phyloP scores from a whole-genome alignment of 1,284 basidiomycete species.

The Austroboletus rostrupii region DNA sequence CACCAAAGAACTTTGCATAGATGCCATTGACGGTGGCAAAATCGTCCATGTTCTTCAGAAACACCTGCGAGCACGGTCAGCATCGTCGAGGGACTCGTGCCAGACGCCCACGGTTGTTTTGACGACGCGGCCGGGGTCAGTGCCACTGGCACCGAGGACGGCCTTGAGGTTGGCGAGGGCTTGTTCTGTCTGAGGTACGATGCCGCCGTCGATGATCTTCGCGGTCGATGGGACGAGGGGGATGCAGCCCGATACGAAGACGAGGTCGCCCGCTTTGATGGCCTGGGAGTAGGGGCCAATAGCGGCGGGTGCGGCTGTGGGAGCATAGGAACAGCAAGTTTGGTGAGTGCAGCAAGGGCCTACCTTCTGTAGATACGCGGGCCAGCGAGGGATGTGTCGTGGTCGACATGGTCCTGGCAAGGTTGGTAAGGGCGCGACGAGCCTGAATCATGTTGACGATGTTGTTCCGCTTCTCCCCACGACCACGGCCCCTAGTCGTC shows the following conservation, averaged over 20 bases:
- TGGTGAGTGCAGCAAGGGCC: conserved; percentile 4
- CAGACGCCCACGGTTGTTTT: conserved; percentile 72
- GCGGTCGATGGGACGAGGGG: conserved; percentile 77
- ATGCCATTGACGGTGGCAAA: conserved; percentile 81
- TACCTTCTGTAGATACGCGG: conserved; percentile 53
- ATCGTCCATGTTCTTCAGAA: conserved; percentile 91
- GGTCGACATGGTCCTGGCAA: conserved; percentile 36
- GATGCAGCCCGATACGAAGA: conserved; percentile 90
- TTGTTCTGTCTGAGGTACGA: conserved; percentile 83
- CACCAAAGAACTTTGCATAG: conserved; percentile 80
- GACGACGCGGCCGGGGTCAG: conserved; percentile 71
- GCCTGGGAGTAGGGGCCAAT: conserved; percentile 92
- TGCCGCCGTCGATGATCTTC: conserved; percentile 73
- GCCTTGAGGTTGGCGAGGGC: conserved; percentile 84
- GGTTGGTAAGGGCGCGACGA: not conserved
- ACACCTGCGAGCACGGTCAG: conserved; percentile 53
- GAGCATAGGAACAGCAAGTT: not conserved
- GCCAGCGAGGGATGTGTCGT: conserved; percentile 47
- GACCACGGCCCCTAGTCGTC: not conserved
- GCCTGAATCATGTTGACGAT: not conserved
- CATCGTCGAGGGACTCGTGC: not conserved
- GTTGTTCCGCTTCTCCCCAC: not conserved
- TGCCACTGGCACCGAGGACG: conserved; percentile 81
- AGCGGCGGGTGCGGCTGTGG: conserved; percentile 75
- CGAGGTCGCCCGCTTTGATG: conserved; percentile 78